Evolutionary conservation across 768 basidiomycete genomes (phyloP).

Genomic region (Pleurotus platypus): DNA sequence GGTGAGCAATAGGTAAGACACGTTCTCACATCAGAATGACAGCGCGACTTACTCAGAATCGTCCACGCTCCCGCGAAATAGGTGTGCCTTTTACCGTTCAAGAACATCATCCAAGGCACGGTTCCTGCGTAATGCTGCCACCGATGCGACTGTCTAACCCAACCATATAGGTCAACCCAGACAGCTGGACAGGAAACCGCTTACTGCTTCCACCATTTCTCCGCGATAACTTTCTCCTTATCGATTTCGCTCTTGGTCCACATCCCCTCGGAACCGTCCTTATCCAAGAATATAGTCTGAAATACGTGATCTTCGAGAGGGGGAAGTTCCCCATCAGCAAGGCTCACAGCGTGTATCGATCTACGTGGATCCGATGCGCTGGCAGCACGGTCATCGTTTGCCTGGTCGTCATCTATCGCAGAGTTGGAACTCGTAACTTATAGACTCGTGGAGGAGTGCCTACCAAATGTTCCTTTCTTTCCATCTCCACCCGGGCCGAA

Average conservation of each 20-base stretch:
- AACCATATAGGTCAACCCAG: not conserved
- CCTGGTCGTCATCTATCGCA: no score
- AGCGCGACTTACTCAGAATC: slow-evolving; percentile 23
- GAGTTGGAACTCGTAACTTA: no score
- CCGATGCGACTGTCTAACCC: slow-evolving; percentile 30
- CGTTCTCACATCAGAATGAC: not conserved
- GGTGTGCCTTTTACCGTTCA: slow-evolving; percentile 33
- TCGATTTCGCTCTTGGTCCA: slow-evolving; percentile 42
- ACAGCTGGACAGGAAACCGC: not conserved
- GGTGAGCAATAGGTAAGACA: not conserved
- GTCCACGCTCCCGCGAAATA: slow-evolving; percentile 35
- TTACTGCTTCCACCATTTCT: slow-evolving; percentile 56
- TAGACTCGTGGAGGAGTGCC: not conserved
- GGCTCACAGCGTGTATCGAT: not conserved
- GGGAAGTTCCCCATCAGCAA: slow-evolving; percentile 3
- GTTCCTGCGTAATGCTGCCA: slow-evolving; percentile 41
- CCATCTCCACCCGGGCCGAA: slow-evolving; percentile 17
- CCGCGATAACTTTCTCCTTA: slow-evolving; percentile 31
- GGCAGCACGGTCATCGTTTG: not conserved
- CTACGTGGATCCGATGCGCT: not conserved
- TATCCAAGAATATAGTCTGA: slow-evolving; percentile 47
- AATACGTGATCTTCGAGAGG: slow-evolving; percentile 41
- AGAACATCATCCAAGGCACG: slow-evolving; percentile 34
- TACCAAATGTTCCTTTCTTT: slow-evolving; percentile 1
- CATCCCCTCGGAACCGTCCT: slow-evolving; percentile 30